Evolutionary conservation across 2,329 filamentous ascomycete genomes (phyloP).

Genomic region (Zymoseptoria ardabiliae): DNA sequence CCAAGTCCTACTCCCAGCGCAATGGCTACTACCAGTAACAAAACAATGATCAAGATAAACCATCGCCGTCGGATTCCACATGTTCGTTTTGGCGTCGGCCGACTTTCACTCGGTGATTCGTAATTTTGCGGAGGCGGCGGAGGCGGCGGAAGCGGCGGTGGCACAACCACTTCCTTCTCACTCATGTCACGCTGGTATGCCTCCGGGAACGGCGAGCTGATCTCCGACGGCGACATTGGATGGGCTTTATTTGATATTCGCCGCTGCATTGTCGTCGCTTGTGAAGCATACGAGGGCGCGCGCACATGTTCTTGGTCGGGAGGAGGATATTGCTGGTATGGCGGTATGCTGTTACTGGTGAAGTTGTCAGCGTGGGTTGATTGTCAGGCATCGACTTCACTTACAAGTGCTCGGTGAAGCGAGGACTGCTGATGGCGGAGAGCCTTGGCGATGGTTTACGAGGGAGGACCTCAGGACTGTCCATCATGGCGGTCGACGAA

Average conservation of each 20-base stretch:
- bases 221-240: slow-evolving; percentile 18
- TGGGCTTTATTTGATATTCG: slow-evolving; percentile 18
- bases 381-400: slow-evolving; percentile 1
- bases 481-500: neutral
- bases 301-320: slow-evolving; percentile 12
- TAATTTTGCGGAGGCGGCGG: slow-evolving; percentile 8
- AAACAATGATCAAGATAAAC: slow-evolving; percentile 17
- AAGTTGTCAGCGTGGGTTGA: neutral
- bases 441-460: neutral
- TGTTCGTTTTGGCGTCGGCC: slow-evolving; percentile 11
- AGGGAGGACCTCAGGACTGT: neutral
- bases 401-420: slow-evolving; percentile 25
- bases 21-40: slow-evolving; percentile 25
- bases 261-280: slow-evolving; percentile 7
- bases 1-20: slow-evolving; percentile 32
- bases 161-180: slow-evolving; percentile 25
- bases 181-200: slow-evolving; percentile 21
- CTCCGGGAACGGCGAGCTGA: slow-evolving; percentile 22
- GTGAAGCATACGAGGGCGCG: slow-evolving; percentile 14
- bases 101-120: slow-evolving; percentile 6
- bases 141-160: slow-evolving; percentile 6
- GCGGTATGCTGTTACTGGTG: slow-evolving; percentile 19
- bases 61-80: slow-evolving; percentile 15
- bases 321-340: slow-evolving; percentile 20
- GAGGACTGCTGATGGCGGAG: slow-evolving; percentile 8